Base-by-base conservation (phyloP, 1,284 basidiomycete genomes). In the Veloboletus limbatus region DNA sequence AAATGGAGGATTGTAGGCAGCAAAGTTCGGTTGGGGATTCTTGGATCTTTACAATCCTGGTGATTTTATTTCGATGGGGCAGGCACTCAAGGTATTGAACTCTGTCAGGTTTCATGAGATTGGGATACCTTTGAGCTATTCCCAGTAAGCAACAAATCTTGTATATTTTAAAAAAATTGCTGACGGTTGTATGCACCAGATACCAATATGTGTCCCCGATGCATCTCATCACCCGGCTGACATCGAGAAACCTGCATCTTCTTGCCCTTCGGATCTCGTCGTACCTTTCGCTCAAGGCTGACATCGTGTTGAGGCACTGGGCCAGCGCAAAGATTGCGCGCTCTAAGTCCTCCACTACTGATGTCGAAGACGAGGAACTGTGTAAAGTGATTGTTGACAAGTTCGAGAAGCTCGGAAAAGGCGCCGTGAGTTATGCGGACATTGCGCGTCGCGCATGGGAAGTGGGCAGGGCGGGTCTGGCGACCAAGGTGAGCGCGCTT, bases 361-460 rank as follows among this genome's bases (percentile, higher is more conserved):
- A 75, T 9, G 54, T 71, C 4, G 82, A 78, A 11, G 92, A 97
- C 56, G 87, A 90, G 37, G 82, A 81, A 35, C 73, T 97, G 6
- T 94, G 92, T 57, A 72, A 72, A 26, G 71, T 83, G 40, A 97
- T 97, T 43, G 92, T 96, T 1, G 81, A 85, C 53, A 97, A 97
- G 66, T 95, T 97, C 48, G 76, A 84, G 58, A 74, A 78, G 44
- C 68, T 86, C 17, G 85, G 86, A 3, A 78, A 85, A 54, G 73
- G 77, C 32, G 72, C 81, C 53, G 89, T 97, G 20, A 93, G 90
- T 62, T 97, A 93, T 65, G 93, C 95, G 9, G 96, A 97, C 53
- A 95, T 99, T 56, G 95, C 97, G 1, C 83, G 84, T 66, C 84
- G 85, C 32, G 95, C 96, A 17, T 98, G 94, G 94, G 89, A 94